Evolutionary conservation across 345 rosid genomes (phyloP).

Genomic region (Geranium rotundifolium): DNA sequence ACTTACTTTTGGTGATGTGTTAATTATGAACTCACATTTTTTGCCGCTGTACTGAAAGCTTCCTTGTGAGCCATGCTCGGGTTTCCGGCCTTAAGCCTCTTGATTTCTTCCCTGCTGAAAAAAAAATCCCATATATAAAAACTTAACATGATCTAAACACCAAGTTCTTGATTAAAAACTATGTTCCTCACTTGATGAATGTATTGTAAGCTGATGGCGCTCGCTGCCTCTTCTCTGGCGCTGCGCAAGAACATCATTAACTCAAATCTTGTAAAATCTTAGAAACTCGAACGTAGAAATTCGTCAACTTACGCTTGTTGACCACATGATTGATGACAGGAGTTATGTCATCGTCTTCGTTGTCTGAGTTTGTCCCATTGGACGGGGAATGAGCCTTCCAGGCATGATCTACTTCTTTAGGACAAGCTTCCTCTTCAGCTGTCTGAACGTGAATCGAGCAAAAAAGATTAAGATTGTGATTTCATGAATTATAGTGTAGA

Average conservation of each 20-base stretch:
- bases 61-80: conserved; percentile 94
- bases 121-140: conserved; percentile 1
- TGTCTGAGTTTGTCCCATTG: conserved; percentile 43
- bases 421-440: conserved; percentile 27
- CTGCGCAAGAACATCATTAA: conserved; percentile 18
- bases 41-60: conserved; percentile 96
- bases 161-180: neutral
- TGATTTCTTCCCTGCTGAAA: conserved; percentile 80
- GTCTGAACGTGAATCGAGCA: conserved; percentile 10
- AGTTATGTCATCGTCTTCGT: conserved; percentile 52
- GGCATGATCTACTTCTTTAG: conserved; percentile 18
- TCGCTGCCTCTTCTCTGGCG: conserved; percentile 96
- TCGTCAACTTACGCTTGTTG: conserved; percentile 59
- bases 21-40: conserved; percentile 42
- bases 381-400: conserved; percentile 30
- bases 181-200: conserved; percentile 70
- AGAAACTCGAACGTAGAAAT: too few species aligned
- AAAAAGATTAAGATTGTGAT: neutral
- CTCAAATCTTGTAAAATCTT: too few species aligned
- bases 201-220: conserved; percentile 93
- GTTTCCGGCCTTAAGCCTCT: conserved; percentile 82
- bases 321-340: conserved; percentile 37
- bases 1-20: neutral
- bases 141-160: neutral
- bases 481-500: neutral